Evolutionary conservation across 2,329 filamentous ascomycete genomes (phyloP).

Genomic region (Microcera coccophila): DNA sequence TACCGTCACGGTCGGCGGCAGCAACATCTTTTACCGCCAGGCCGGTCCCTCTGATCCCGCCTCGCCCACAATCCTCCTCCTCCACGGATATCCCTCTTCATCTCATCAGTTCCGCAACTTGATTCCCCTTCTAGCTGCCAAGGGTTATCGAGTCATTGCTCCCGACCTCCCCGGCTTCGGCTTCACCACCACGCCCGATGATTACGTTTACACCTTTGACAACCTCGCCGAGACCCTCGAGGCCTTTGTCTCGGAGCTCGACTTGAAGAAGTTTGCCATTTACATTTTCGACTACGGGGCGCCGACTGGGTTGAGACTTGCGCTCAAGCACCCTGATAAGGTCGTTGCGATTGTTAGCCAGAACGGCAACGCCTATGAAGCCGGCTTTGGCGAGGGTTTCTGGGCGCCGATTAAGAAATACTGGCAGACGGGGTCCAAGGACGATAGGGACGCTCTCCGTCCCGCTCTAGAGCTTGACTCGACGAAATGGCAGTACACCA

Average conservation of each 20-base stretch:
- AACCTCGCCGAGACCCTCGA: constrained; percentile 45
- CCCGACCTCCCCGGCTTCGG: constrained; percentile 59
- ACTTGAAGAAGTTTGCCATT: constrained; percentile 46
- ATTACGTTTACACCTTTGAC: constrained; percentile 53
- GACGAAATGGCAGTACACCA: constrained; percentile 43
- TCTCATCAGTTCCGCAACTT: constrained; percentile 44
- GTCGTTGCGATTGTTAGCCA: constrained; percentile 54
- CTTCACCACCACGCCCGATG: constrained; percentile 47
- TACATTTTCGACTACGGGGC: constrained; percentile 64
- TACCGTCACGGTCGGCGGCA: constrained; percentile 30
- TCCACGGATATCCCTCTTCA: constrained; percentile 45
- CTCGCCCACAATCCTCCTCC: constrained; percentile 38
- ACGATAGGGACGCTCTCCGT: constrained; percentile 36
- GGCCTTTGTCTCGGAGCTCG: constrained; percentile 46
- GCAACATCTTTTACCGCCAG: constrained; percentile 40
- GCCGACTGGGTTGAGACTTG: constrained; percentile 51
- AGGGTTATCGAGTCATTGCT: constrained; percentile 43
- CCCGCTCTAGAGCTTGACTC: constrained; percentile 33
- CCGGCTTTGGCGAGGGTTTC: constrained; percentile 48
- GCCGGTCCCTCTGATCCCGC: constrained; percentile 23
- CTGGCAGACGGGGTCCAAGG: constrained; percentile 38
- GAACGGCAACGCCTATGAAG: constrained; percentile 59
- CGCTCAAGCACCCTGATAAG: constrained; percentile 43
- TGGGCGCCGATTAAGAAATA: constrained; percentile 46
- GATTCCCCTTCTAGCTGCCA: constrained; percentile 37